phyloP scores from a whole-genome alignment of 1,139 yeast species.

The Sugiyamaella castrensis region DNA sequence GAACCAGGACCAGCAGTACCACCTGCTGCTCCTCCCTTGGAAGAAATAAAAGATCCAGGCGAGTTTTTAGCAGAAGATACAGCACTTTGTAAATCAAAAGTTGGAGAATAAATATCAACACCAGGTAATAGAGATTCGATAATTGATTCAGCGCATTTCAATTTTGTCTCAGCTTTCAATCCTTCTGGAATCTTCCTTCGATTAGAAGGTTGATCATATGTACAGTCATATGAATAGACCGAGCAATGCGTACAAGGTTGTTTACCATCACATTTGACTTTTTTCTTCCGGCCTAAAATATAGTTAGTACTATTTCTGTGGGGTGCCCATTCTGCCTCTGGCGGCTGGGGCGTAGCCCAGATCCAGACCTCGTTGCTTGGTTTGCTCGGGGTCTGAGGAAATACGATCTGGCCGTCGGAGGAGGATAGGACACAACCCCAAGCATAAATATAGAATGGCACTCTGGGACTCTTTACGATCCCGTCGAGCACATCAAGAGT shows the following conservation, averaged over 20 bases:
- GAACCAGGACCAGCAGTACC: too few relatives aligned
- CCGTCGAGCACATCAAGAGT: too few relatives aligned
- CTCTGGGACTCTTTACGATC: too few relatives aligned
- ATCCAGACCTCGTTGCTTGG: too few relatives aligned
- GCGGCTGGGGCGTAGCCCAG: conserved; percentile 4
- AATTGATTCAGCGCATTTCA: conserved; percentile 39
- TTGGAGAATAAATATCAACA: conserved; percentile 48
- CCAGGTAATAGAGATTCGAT: conserved; percentile 48
- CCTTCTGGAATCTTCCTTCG: conserved; percentile 48
- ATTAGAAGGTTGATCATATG: conserved; percentile 73
- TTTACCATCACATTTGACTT: conserved; percentile 85
- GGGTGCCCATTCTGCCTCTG: neutral
- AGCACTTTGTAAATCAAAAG: conserved; percentile 43
- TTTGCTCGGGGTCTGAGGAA: too few relatives aligned
- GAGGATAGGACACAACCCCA: too few relatives aligned
- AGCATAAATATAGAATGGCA: too few relatives aligned
- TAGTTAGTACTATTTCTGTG: neutral
- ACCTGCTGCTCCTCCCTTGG: neutral
- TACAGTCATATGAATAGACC: conserved; percentile 62
- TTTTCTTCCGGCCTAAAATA: conserved; percentile 47
- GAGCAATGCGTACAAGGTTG: conserved; percentile 89
- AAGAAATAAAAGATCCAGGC: neutral
- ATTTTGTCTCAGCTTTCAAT: conserved; percentile 37
- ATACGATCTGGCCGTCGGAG: too few relatives aligned
- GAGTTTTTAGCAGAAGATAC: conserved; percentile 2